Percentiles rank a stretch among this genome's conserved stretches.
Evolutionary conservation across 768 basidiomycete species (phyloP).

Genomic region (Phlebiopsis gigantea): DNA sequence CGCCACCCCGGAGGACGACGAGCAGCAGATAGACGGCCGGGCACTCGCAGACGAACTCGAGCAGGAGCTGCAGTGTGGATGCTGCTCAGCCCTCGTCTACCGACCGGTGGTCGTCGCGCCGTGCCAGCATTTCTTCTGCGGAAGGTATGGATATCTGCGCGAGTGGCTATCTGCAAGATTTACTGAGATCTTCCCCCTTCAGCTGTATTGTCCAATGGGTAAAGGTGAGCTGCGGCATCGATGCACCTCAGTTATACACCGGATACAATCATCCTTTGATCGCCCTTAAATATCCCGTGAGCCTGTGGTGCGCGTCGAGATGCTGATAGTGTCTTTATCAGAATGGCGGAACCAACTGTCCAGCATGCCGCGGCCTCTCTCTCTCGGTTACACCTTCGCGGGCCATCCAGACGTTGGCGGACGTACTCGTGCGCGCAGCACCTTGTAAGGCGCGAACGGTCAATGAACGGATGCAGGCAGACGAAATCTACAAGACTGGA

Average conservation of each 20-base stretch:
- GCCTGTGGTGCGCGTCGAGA: neutral
- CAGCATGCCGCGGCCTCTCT: conserved; percentile 70
- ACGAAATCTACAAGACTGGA: conserved; percentile 68
- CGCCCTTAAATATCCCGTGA: neutral
- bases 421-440: conserved; percentile 63
- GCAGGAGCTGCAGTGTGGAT: conserved; percentile 79
- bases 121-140: conserved; percentile 90
- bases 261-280: conserved; percentile 3
- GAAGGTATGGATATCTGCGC: conserved; percentile 51
- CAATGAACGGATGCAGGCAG: conserved; percentile 74
- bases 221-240: conserved; percentile 49
- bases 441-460: conserved; percentile 64
- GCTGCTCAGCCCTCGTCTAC: conserved; percentile 79
- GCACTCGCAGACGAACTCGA: conserved; percentile 56
- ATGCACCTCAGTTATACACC: neutral
- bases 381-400: conserved; percentile 69
- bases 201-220: conserved; percentile 85
- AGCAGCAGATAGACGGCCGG: conserved; percentile 20
- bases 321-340: conserved; percentile 24
- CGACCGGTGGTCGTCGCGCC: conserved; percentile 77
- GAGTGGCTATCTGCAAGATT: neutral
- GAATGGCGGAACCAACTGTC: conserved; percentile 85
- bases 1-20: neutral
- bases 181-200: conserved; percentile 12
- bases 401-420: conserved; percentile 65